A percentile compares a stretch with the other conserved stretches of the same genome.
phyloP scores from a whole-genome alignment of 768 basidiomycete species.

The Tubosaeta sp. region DNA sequence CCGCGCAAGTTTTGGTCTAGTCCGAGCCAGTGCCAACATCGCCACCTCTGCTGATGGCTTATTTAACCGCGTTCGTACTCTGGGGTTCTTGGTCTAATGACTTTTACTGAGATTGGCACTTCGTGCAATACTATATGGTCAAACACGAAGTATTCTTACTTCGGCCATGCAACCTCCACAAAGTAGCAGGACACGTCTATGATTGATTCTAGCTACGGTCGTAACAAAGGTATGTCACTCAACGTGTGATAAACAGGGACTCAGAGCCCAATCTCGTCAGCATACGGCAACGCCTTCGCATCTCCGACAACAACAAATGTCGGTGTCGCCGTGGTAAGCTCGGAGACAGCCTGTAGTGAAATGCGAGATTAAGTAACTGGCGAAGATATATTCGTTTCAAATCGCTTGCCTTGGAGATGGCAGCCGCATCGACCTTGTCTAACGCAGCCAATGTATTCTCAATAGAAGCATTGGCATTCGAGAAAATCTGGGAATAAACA shows the following conservation, averaged over 20 bases:
- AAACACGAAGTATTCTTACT: no score
- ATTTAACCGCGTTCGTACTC: no score
- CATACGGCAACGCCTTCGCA: slow-evolving; percentile 68
- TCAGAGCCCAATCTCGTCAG: slow-evolving; percentile 80
- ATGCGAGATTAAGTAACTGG: background rate
- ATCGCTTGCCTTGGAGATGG: slow-evolving; percentile 61
- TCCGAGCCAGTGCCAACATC: no score
- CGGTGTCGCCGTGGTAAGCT: slow-evolving; percentile 71
- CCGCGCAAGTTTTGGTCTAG: no score
- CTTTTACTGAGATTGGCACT: no score
- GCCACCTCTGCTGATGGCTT: no score
- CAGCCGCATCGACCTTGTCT: slow-evolving; percentile 61
- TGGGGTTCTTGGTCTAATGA: no score
- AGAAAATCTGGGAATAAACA: slow-evolving; percentile 50
- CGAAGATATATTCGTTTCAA: background rate
- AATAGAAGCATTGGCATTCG: slow-evolving; percentile 50
- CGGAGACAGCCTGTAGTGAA: slow-evolving; percentile 45
- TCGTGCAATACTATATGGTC: no score
- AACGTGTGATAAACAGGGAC: background rate
- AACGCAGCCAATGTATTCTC: slow-evolving; percentile 63
- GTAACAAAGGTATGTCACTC: slow-evolving; percentile 16
- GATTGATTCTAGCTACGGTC: slow-evolving; percentile 16
- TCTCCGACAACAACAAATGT: slow-evolving; percentile 88
- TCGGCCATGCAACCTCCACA: no score
- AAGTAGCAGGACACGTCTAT: background rate